These are phyloP conservation scores for Acacia confusa DNA, from an alignment of 306 rosid species.

Conservation along the genomic window DNA sequence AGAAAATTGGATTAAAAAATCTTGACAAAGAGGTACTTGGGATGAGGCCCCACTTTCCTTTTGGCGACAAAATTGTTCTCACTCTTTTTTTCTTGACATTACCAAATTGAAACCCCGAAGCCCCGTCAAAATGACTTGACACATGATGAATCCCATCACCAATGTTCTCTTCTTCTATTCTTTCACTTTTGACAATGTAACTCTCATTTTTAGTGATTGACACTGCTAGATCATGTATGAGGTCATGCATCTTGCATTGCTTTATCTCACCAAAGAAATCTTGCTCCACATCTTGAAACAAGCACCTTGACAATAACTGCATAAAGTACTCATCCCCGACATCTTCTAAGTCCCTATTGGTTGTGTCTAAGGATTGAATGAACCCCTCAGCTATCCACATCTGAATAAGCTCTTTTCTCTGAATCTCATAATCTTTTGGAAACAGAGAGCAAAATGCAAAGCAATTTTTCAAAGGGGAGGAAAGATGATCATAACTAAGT, in stretches of 20 bases:
- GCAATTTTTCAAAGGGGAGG: conserved; percentile 26
- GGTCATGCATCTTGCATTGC: neutral
- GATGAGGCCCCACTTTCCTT: too few relatives aligned
- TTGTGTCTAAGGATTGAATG: neutral
- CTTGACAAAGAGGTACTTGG: too few relatives aligned
- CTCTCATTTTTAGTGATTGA: neutral
- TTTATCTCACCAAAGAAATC: too few relatives aligned
- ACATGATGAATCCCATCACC: neutral
- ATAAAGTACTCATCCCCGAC: too few relatives aligned
- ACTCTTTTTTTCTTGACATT: neutral
- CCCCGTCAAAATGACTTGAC: neutral
- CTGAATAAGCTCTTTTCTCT: neutral
- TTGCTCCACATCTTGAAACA: too few relatives aligned
- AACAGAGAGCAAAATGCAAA: conserved; percentile 26
- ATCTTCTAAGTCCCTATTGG: neutral
- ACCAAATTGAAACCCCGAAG: neutral
- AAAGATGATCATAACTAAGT: neutral
- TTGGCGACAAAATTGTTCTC: neutral
- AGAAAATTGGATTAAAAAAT: too few relatives aligned
- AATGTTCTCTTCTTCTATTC: neutral
- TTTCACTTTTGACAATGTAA: too few relatives aligned
- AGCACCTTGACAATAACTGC: too few relatives aligned
- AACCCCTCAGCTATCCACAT: conserved; percentile 35
- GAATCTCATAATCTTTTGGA: conserved; percentile 7
- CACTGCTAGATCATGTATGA: conserved; percentile 16